Percentiles rank a stretch among this genome's conserved stretches.
Conservation (phyloP, 2,329 filamentous ascomycete genomes). For the Bipolaris cookei region DNA sequence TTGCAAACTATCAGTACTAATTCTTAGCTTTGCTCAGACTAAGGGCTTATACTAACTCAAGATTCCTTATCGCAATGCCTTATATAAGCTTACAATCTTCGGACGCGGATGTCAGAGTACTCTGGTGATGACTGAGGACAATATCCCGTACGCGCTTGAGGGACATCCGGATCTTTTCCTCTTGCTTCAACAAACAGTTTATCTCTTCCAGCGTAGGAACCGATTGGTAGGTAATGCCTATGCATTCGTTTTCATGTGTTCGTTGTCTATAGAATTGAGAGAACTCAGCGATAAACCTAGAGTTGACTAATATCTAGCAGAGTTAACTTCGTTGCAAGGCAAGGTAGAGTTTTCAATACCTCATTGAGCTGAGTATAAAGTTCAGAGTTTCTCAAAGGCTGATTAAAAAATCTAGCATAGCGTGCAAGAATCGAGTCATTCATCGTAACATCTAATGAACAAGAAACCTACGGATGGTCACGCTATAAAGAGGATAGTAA, state of each 20-base stretch:
- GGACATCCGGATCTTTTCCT: slow-evolving; percentile 1
- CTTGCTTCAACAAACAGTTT: slow-evolving; percentile 3
- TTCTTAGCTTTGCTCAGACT: background rate
- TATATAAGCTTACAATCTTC: slow-evolving; percentile 5
- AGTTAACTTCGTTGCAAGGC: background rate
- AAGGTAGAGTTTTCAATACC: slow-evolving; percentile 5
- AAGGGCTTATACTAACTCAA: background rate
- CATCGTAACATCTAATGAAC: background rate
- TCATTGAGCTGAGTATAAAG: slow-evolving; percentile 1
- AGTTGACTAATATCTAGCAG: background rate
- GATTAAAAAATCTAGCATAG: slow-evolving; percentile 1
- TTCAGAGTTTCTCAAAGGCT: slow-evolving; percentile 1
- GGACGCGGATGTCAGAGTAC: background rate
- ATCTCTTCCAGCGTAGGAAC: slow-evolving; percentile 6
- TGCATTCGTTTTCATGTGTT: background rate
- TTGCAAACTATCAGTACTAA: slow-evolving; percentile 1
- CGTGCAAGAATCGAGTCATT: background rate
- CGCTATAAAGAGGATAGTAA: background rate
- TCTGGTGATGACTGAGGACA: slow-evolving; percentile 2
- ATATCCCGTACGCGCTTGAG: slow-evolving; percentile 3
- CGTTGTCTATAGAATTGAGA: slow-evolving; percentile 5
- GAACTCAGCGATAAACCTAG: background rate
- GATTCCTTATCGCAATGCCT: background rate
- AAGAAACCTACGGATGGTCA: background rate
- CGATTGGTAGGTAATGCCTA: background rate